A percentile compares a stretch with the other conserved stretches of the same genome.
Evolutionary conservation across 1,284 basidiomycete species (phyloP).

Genomic region (Ustilago crameri): DNA sequence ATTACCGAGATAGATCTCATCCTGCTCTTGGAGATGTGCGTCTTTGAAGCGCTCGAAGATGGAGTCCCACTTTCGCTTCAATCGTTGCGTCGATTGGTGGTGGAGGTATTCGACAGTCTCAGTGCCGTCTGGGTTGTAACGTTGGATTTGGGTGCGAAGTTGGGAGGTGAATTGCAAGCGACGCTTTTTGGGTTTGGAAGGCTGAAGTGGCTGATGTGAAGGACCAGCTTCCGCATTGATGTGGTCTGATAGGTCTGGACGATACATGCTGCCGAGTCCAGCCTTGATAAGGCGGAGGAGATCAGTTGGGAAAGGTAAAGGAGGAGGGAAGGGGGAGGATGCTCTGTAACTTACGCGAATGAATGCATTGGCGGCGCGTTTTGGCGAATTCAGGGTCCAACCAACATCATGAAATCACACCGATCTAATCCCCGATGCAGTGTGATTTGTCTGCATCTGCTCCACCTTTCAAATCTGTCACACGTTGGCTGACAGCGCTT

Average conservation of each 20-base stretch:
- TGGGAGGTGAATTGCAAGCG: conserved; percentile 50
- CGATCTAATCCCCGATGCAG: conserved; percentile 1
- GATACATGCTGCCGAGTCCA: conserved; percentile 11
- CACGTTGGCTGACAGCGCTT: conserved; percentile 1
- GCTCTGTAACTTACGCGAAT: too few relatives aligned
- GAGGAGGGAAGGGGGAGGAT: too few relatives aligned
- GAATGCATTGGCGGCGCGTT: conserved; percentile 15
- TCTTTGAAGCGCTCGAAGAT: conserved; percentile 64
- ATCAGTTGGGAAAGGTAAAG: neutral
- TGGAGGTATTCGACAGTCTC: conserved; percentile 58
- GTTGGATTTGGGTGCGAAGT: conserved; percentile 30
- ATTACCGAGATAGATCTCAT: conserved; percentile 66
- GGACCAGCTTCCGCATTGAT: conserved; percentile 20
- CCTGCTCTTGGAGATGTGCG: conserved; percentile 62
- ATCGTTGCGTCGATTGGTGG: conserved; percentile 57
- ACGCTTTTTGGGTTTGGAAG: conserved; percentile 30
- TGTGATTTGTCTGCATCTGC: neutral
- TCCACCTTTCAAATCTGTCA: conserved; percentile 2
- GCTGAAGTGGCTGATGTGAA: conserved; percentile 7
- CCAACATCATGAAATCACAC: neutral
- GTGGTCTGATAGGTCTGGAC: neutral
- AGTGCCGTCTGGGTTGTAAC: conserved; percentile 58
- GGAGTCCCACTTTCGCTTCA: conserved; percentile 63
- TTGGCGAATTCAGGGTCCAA: conserved; percentile 19
- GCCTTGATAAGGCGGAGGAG: neutral